Conservation (phyloP, 2,329 filamentous ascomycete genomes). For the Aureobasidium musti region DNA sequence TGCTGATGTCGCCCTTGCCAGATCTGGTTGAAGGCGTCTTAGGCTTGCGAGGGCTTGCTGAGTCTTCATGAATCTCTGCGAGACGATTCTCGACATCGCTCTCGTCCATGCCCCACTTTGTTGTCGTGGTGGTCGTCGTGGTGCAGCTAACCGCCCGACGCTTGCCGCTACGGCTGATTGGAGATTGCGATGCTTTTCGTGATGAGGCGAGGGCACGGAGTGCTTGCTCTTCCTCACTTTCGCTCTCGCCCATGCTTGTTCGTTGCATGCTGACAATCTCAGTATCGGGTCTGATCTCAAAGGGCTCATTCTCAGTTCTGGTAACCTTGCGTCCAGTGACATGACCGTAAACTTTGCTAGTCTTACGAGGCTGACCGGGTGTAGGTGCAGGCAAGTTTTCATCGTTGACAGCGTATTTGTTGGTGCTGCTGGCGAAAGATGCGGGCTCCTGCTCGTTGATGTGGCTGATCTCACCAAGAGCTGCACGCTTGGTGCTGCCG, state of each 20-base stretch:
- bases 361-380: slow-evolving; percentile 92
- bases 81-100: slow-evolving; percentile 52
- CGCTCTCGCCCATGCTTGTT: slow-evolving; percentile 58
- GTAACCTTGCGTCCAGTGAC: slow-evolving; percentile 51
- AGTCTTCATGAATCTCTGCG: slow-evolving; percentile 32
- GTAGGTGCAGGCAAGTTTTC: slow-evolving; percentile 94
- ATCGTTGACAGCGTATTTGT: slow-evolving; percentile 67
- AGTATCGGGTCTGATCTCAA: slow-evolving; percentile 56
- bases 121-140: slow-evolving; percentile 68
- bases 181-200: slow-evolving; percentile 65
- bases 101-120: slow-evolving; percentile 47
- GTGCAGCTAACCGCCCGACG: slow-evolving; percentile 73
- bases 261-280: slow-evolving; percentile 64
- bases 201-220: slow-evolving; percentile 62
- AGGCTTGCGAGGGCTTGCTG: slow-evolving; percentile 41
- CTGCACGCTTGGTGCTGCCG: slow-evolving; percentile 69
- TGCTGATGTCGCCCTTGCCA: slow-evolving; percentile 49
- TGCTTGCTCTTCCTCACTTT: slow-evolving; percentile 86
- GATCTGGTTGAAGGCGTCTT: slow-evolving; percentile 50
- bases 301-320: slow-evolving; percentile 56
- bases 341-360: slow-evolving; percentile 73
- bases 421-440: slow-evolving; percentile 37
- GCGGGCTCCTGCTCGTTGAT: slow-evolving; percentile 60
- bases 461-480: slow-evolving; percentile 90
- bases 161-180: slow-evolving; percentile 59